Evolutionary conservation across 805 yeast genomes (phyloP), one percentile per base, ranked within the genome.

Genomic region (Pichia thaimueangensis): DNA sequence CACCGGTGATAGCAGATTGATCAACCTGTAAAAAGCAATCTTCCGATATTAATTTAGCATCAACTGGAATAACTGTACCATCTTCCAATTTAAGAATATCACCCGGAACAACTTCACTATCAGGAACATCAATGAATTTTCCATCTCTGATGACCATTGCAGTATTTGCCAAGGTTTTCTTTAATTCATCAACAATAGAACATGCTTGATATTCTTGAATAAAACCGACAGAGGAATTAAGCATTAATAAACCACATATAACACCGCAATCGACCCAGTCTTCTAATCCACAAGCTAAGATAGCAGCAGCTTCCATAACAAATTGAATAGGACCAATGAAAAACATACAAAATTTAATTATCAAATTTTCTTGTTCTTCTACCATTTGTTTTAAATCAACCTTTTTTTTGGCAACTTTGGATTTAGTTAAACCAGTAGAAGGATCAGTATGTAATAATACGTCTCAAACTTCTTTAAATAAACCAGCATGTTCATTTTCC

Each of bases 251-350:
- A 70, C 83, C 96, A 69, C 86, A 80, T 65, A 88, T 88, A 66
- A 88, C 97, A 80, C 97, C 96, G 75, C 88, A 88, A 78, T 88
- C 96, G 63, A 88, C 96, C 96, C 96, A 88, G 74, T 89, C 96
- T 73, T 86, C 88, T 59, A 86, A 75, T 82, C 95, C 96, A 53
- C 94, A 94, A 60, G 96, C 96, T 67, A 86, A 74, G 53, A 87
- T 76, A 58, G 96, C 96, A 59, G 96, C 96, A 61, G 91, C 93
- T 73, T 87, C 95, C 96, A 86, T 86, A 63, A 86, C 96, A 80
- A 87, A 86, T 74, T 86, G 96, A 67, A 87, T 86, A 55, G 96
- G 96, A 71, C 96, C 96, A 51, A 87, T 82, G 65, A 86, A 86
- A 76, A 86, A 86, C 82, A 77, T 75, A 60, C 82, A 61, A 65